Conservation (phyloP, 1,284 basidiomycete genomes). For the Ceratorhiza oryzae-sativae region DNA sequence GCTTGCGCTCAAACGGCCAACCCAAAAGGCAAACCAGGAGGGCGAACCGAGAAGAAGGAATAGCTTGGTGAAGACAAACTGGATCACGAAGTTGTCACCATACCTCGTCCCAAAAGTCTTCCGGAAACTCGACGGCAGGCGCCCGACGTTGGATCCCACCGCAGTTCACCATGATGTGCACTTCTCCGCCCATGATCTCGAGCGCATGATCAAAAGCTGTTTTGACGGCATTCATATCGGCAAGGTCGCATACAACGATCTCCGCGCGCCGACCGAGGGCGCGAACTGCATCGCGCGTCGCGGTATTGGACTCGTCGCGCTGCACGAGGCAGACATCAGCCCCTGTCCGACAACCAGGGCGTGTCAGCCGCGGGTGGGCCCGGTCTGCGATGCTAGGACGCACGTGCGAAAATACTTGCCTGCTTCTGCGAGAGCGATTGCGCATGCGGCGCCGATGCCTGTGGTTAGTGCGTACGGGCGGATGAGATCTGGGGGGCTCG, state of each 20-base stretch:
- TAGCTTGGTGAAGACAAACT: background rate
- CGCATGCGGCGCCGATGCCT: conserved; percentile 79
- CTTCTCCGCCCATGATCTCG: conserved; percentile 64
- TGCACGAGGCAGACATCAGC: conserved; percentile 83
- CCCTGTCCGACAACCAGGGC: conserved; percentile 54
- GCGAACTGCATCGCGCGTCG: conserved; percentile 65
- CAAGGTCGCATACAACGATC: conserved; percentile 79
- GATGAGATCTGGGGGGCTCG: conserved; percentile 33
- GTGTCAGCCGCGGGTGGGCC: background rate
- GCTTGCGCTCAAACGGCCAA: conserved; percentile 6
- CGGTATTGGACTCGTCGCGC: conserved; percentile 62
- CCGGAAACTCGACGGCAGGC: conserved; percentile 81
- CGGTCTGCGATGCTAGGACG: conserved; percentile 50
- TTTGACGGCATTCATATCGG: conserved; percentile 71
- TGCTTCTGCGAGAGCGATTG: conserved; percentile 74
- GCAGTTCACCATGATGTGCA: conserved; percentile 92
- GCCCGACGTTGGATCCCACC: conserved; percentile 92
- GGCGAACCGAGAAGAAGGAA: background rate
- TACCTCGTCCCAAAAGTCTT: conserved; percentile 90
- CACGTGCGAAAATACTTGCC: conserved; percentile 42
- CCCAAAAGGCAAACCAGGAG: background rate
- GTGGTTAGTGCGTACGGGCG: conserved; percentile 40
- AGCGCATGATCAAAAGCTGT: conserved; percentile 70
- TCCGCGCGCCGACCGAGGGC: conserved; percentile 53
- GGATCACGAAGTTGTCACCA: conserved; percentile 45